Percentiles rank a stretch among this genome's conserved stretches.
Evolutionary conservation across 306 rosid species (phyloP).

Genomic region (Bauhinia variegata): DNA sequence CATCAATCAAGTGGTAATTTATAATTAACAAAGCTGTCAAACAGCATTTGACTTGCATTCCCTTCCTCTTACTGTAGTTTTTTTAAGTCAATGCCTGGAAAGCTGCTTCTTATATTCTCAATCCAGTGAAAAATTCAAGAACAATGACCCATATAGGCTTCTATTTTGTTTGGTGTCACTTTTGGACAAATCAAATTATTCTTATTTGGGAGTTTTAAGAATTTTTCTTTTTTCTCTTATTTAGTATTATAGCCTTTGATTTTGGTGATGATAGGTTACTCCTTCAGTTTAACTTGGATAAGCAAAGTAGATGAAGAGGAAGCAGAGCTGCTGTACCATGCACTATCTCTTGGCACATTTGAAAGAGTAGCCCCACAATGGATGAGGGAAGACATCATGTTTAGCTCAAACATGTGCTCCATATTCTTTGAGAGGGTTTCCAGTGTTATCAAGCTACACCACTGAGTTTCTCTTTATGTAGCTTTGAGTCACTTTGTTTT

Average conservation of each 20-base stretch:
- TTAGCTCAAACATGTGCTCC: slow-evolving; percentile 84
- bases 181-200: background rate
- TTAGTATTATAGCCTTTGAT: slow-evolving; percentile 24
- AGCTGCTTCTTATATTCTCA: background rate
- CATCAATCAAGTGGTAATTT: slow-evolving; percentile 90
- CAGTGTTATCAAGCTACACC: slow-evolving; percentile 56
- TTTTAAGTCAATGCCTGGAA: too few relatives aligned
- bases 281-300: slow-evolving; percentile 78
- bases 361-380: slow-evolving; percentile 93
- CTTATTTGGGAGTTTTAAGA: background rate
- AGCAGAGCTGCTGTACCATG: slow-evolving; percentile 65
- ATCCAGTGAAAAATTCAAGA: background rate
- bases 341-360: slow-evolving; percentile 70
- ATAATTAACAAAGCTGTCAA: too few relatives aligned
- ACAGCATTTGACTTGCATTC: too few relatives aligned
- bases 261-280: slow-evolving; percentile 59
- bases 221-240: background rate
- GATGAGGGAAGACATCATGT: slow-evolving; percentile 84
- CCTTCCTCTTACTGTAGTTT: too few relatives aligned
- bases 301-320: slow-evolving; percentile 52
- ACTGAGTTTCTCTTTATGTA: background rate
- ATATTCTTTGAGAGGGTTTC: slow-evolving; percentile 75
- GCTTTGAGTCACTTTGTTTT: too few relatives aligned
- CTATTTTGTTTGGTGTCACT: background rate
- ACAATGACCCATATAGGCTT: background rate